These are phyloP conservation scores for Pterocarpus macrocarpus DNA, from an alignment of 306 rosid genomes.

Conservation along the genomic window DNA sequence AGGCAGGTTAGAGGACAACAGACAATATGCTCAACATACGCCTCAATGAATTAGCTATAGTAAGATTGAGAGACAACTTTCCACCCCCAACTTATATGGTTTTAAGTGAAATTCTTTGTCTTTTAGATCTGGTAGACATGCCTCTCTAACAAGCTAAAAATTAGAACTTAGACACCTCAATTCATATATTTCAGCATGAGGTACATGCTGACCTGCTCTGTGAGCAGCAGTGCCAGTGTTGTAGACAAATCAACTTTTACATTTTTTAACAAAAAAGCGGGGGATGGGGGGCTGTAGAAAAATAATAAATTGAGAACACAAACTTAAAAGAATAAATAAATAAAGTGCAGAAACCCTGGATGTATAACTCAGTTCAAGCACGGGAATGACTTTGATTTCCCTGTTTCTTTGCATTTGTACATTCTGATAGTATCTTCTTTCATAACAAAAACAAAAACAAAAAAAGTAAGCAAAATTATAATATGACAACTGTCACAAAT, in stretches of 20 bases:
- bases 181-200: slow-evolving; percentile 1
- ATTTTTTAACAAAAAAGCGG: no score
- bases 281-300: not conserved
- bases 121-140: not conserved
- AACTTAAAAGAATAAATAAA: not conserved
- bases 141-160: not conserved
- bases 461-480: slow-evolving; percentile 9
- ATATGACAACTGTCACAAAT: not conserved
- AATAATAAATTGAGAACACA: not conserved
- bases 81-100: no score
- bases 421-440: not conserved
- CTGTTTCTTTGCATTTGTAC: not conserved
- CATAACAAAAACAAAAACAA: no score
- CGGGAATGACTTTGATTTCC: no score
- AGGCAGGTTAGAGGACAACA: not conserved
- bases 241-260: slow-evolving; percentile 1
- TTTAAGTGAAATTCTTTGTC: not conserved
- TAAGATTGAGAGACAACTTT: no score
- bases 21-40: not conserved
- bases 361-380: no score
- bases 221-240: not conserved
- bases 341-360: not conserved
- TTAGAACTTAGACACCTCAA: not conserved
- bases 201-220: not conserved
- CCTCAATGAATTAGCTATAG: no score